Evolutionary conservation across 345 rosid genomes (phyloP), one percentile per base, ranked within the genome.

Genomic region (Schrenkiella parvula): DNA sequence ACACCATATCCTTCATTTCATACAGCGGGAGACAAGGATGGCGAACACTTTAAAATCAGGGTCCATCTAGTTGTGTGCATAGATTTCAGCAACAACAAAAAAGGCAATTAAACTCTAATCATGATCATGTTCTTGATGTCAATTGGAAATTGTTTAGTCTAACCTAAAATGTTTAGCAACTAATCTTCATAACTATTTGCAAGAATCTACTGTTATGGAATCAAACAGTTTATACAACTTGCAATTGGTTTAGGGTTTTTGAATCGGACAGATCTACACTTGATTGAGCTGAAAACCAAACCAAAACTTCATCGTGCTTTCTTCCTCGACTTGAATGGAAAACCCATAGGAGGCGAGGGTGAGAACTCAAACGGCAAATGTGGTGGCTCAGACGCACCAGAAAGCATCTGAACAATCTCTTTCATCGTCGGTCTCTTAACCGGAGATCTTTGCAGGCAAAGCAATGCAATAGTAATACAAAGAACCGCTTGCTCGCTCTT

Each of bases 281-380:
- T 67, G 64, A 79, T 47, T 60, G 43, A 66, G 47, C 68, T 59
- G 31, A 61, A 59, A 43, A 43, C 38, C 39, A 56, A 67, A 64
- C 46, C 12, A 23, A 1, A 18, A 42, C 50, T 37, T 81, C 80
- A 81, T 78, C 84, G 61, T 37, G 72, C 78, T 50, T 81, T 86
- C 78, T 71, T 82, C 80, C 83, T 78, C n/a, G 88, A 79, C 51
- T 82, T 84, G n/a, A 82, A 86, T 23, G 79, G 84, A 54, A 86
- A 82, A 47, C 84, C 80, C 59, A 82, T 74, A 8, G 90, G 96
- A 13, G 96, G 92, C 0, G 92, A 89, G 0, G 96, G 96, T 0
- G 92, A 89, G 61, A 89, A 89, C 64, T 89, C 92, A 55, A 83
- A 80, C 4, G 96, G 96, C 77, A 89, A 82, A 72, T 83, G 82